Conservation (phyloP, 768 basidiomycete species). For the Dioszegia aurantiaca region DNA sequence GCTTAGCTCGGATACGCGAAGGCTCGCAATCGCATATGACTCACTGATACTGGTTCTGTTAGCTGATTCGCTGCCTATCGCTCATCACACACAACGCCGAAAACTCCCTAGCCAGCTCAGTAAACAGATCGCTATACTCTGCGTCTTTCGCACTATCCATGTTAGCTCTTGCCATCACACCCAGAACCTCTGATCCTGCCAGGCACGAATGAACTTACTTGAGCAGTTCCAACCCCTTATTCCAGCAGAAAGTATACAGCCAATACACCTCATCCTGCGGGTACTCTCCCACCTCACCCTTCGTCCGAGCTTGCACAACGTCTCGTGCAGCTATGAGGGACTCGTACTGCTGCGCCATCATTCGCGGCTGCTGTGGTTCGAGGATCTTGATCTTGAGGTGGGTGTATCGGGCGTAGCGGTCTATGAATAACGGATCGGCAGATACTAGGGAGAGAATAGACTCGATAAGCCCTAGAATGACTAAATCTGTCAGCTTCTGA, state of each 20-base stretch:
- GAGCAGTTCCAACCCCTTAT: conserved; percentile 8
- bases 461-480: not conserved
- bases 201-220: conserved; percentile 12
- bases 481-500: conserved; percentile 1
- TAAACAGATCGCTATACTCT: not conserved
- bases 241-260: conserved; percentile 15
- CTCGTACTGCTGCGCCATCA: not conserved
- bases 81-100: conserved; percentile 2
- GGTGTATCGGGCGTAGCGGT: not conserved
- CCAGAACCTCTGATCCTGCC: too few relatives aligned
- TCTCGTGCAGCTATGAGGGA: not conserved
- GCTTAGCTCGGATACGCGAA: not conserved
- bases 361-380: not conserved
- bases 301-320: not conserved
- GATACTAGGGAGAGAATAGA: not conserved
- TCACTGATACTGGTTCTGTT: conserved; percentile 2
- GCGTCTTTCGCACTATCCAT: not conserved
- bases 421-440: not conserved
- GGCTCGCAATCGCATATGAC: too few relatives aligned
- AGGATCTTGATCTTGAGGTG: not conserved
- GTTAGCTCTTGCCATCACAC: too few relatives aligned
- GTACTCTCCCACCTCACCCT: conserved; percentile 6
- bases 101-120: not conserved
- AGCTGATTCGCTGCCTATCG: conserved; percentile 3
- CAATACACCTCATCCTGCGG: conserved; percentile 22